Conservation (phyloP, 2,329 filamentous ascomycete species). For the Penicillium sp. region DNA sequence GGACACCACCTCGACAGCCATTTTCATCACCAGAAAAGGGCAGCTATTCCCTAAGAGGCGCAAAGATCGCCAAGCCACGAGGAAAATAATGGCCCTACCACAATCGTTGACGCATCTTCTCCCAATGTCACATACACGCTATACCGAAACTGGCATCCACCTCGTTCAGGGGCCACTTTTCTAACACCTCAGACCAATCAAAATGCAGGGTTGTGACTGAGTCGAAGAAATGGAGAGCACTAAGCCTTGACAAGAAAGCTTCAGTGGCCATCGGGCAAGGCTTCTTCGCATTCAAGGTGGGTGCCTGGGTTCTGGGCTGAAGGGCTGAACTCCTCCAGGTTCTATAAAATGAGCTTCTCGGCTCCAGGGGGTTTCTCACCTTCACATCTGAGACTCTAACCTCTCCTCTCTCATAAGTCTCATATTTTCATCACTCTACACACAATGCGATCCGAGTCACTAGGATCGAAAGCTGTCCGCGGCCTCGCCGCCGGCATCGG, state of each 20-base stretch:
- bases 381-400: no score
- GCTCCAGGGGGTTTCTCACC: no score
- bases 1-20: no score
- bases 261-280: neutral
- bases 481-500: constrained; percentile 34
- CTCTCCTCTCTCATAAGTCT: no score
- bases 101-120: neutral
- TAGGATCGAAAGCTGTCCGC: neutral
- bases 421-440: no score
- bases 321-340: neutral
- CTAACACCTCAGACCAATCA: neutral
- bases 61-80: neutral
- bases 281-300: neutral
- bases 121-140: neutral
- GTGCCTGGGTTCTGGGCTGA: neutral
- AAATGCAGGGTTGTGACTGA: neutral
- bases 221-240: neutral
- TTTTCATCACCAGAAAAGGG: no score
- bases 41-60: no score
- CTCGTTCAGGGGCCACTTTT: neutral
- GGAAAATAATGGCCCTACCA: neutral
- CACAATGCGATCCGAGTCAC: neutral
- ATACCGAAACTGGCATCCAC: neutral
- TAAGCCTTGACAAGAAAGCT: neutral
- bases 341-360: neutral